These are phyloP conservation scores for Adansonia grandidieri DNA, from an alignment of 441 rosid genomes.

Conservation along the genomic window DNA sequence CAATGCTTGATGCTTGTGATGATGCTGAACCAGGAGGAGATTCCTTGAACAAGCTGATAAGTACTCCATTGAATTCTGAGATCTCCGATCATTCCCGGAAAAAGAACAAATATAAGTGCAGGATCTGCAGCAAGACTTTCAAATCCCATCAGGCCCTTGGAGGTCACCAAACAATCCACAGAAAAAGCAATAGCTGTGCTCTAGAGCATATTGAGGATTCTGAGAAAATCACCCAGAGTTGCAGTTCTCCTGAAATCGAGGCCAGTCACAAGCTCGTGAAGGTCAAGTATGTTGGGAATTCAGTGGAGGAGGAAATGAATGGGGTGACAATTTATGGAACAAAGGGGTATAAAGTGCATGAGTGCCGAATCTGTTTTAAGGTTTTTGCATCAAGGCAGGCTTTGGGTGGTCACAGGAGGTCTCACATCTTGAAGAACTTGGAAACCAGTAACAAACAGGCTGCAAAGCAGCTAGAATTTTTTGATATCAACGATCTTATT, in stretches of 20 bases:
- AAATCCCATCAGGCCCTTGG: slow-evolving; percentile 62
- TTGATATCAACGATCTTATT: slow-evolving; percentile 23
- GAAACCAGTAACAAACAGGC: too few relatives aligned
- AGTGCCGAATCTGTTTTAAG: too few relatives aligned
- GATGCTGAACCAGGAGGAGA: slow-evolving; percentile 26
- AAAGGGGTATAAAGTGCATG: slow-evolving; percentile 39
- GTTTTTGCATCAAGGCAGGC: too few relatives aligned
- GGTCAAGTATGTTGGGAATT: slow-evolving; percentile 26
- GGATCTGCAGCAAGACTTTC: slow-evolving; percentile 55
- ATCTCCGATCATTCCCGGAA: slow-evolving; percentile 24
- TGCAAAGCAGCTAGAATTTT: slow-evolving; percentile 6
- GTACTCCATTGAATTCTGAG: slow-evolving; percentile 31
- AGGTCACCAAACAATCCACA: slow-evolving; percentile 66
- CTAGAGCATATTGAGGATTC: slow-evolving; percentile 26
- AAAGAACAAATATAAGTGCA: slow-evolving; percentile 44
- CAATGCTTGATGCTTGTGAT: slow-evolving; percentile 24
- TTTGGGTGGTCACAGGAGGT: too few relatives aligned
- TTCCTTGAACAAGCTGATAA: slow-evolving; percentile 25
- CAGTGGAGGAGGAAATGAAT: slow-evolving; percentile 30
- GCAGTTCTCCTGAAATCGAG: slow-evolving; percentile 34
- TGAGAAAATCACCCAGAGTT: slow-evolving; percentile 24
- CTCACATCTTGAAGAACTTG: too few relatives aligned
- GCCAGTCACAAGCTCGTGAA: slow-evolving; percentile 25
- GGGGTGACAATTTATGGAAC: slow-evolving; percentile 22
- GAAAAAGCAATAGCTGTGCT: slow-evolving; percentile 30